Evolutionary conservation across 1,139 yeast species (phyloP), one percentile per base, ranked within the genome.

Genomic region (Nadsonia starkeyi-henricii): DNA sequence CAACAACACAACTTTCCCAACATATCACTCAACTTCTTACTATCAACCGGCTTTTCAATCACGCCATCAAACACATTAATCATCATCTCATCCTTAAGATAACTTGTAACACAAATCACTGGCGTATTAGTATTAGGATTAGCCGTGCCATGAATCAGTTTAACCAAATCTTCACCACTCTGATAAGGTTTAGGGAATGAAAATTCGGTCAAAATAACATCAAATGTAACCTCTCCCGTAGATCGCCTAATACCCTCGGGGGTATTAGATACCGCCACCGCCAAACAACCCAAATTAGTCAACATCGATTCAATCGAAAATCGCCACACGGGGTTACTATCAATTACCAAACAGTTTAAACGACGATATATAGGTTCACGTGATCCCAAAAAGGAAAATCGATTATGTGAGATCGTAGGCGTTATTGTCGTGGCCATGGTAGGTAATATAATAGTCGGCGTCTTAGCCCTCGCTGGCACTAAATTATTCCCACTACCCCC

Each of bases 211-310:
- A 89, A 72, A 39, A 91, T 86, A 44, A 88, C 58, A 64, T 89
- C 96, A 67, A 86, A 91, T 57, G 78, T 80, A 23, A 86, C 85
- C 50, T 81, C 82, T 42, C 95, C 84, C 0, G 94, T 83, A 5
- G 91, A 88, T 50, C 93, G 67, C 52, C 94, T 73, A 15, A 88
- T 77, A 49, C 88, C 71, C 54, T 86, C 96, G 53, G 88, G 91
- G 1, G 95, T 95, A 53, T 81, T 80, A 0, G 79, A 70, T 5
- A 85, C 85, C 1, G 86, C 71, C 7, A 85, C 85, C 8, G 86
- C 95, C 15, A 82, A 77, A 65, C 96, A 86, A 0, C 94, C 95
- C 36, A 82, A 63, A 49, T 74, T 72, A 52, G 80, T 86, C 51
- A 91, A 67, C 56, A 81, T 71, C 51, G 74, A 76, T 46, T 79